Percentiles rank a stretch among this genome's conserved stretches.
Evolutionary conservation across 768 basidiomycete genomes (phyloP).

Genomic region (Artomyces pyxidatus): DNA sequence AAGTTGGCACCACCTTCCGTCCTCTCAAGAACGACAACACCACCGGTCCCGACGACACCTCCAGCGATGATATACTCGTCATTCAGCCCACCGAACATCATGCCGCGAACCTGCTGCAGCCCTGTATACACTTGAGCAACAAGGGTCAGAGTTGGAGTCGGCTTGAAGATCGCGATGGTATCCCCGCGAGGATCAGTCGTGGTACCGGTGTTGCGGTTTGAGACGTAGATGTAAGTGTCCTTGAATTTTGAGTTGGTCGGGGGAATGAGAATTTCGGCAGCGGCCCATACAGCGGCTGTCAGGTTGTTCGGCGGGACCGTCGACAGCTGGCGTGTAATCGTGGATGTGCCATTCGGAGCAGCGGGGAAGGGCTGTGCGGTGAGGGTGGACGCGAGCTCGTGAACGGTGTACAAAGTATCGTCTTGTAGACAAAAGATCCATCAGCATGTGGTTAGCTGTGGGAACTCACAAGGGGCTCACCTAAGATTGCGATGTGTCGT

Average conservation of each 20-base stretch:
- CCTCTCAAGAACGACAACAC: slow-evolving; percentile 50
- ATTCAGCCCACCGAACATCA: slow-evolving; percentile 45
- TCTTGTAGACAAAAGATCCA: slow-evolving; percentile 25
- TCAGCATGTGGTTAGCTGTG: no score
- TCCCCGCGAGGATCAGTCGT: slow-evolving; percentile 46
- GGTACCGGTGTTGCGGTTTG: slow-evolving; percentile 53
- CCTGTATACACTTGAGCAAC: slow-evolving; percentile 54
- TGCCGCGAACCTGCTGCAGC: slow-evolving; percentile 55
- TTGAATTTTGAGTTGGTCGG: slow-evolving; percentile 37
- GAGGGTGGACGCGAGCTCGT: slow-evolving; percentile 50
- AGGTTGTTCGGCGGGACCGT: slow-evolving; percentile 38
- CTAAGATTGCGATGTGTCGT: slow-evolving; percentile 32
- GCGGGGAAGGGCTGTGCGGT: slow-evolving; percentile 49
- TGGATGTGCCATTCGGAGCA: slow-evolving; percentile 41
- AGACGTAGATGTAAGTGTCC: slow-evolving; percentile 51
- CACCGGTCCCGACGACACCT: slow-evolving; percentile 43
- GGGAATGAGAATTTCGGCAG: slow-evolving; percentile 59
- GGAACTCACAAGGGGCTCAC: slow-evolving; percentile 20
- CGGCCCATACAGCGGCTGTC: slow-evolving; percentile 34
- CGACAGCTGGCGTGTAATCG: slow-evolving; percentile 41
- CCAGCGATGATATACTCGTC: slow-evolving; percentile 50
- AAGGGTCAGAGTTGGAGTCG: slow-evolving; percentile 30
- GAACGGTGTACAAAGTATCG: slow-evolving; percentile 41
- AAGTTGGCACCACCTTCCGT: slow-evolving; percentile 46
- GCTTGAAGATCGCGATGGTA: slow-evolving; percentile 51